Conservation (phyloP, 2,329 filamentous ascomycete genomes). For the Aureobasidium sp. region DNA sequence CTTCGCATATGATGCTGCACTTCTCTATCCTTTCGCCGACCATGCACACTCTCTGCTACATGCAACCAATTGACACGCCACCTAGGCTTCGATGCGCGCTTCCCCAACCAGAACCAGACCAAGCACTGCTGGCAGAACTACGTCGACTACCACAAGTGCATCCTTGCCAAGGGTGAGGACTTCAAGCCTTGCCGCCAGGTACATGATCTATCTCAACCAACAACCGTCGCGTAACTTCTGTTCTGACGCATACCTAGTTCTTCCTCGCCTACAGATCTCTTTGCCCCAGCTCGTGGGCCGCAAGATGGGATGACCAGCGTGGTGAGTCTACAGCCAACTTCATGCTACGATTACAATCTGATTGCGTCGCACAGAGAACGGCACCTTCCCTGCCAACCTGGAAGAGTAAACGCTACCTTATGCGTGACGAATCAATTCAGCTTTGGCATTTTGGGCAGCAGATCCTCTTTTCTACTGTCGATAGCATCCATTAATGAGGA, state of each 20-base stretch:
- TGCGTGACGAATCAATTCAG: constrained; percentile 1
- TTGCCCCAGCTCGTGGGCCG: constrained; percentile 90
- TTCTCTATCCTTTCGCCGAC: neutral
- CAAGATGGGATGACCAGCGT: constrained; percentile 96
- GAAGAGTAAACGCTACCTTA: constrained; percentile 34
- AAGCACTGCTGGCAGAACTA: constrained; percentile 99
- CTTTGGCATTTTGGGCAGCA: constrained; percentile 1
- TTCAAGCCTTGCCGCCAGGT: constrained; percentile 97
- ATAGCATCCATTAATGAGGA: constrained; percentile 15
- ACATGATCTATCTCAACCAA: constrained; percentile 27
- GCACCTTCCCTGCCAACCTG: constrained; percentile 49
- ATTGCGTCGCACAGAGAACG: constrained; percentile 37
- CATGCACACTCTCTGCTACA: neutral
- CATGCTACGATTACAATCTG: neutral
- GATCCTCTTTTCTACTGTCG: constrained; percentile 5
- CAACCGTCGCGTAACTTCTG: neutral
- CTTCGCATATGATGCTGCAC: neutral
- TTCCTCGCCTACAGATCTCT: constrained; percentile 93
- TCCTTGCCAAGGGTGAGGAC: constrained; percentile 95
- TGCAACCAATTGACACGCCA: constrained; percentile 11
- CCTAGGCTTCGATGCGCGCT: constrained; percentile 94
- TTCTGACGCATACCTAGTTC: constrained; percentile 55
- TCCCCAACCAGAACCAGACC: constrained; percentile 95
- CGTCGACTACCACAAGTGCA: constrained; percentile 99
- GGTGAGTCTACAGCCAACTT: constrained; percentile 49